Base-by-base conservation (phyloP, 225 moss, liverwort and hornwort species). In the Sphagnum contortum region DNA sequence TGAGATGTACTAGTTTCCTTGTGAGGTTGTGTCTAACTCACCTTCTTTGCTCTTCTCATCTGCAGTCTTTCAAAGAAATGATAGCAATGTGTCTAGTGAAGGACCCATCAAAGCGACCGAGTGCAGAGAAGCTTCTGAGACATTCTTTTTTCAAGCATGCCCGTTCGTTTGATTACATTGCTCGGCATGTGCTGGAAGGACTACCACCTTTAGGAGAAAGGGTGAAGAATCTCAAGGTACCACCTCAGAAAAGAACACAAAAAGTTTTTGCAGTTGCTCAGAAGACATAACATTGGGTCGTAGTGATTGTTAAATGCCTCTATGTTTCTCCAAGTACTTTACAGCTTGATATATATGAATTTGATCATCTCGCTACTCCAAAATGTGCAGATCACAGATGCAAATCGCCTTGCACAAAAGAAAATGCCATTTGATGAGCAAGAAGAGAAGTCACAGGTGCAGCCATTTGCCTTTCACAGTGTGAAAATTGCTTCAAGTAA, bases 31-130 rank as follows among this genome's bases (percentile, higher is more conserved):
- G 52, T 52, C 52, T 52, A 5, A 52, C 52, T 52, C 47, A n/a
- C 49, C 47, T 47, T 8, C 44, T 44, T 6, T 11, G n/a, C 59
- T 44, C 48, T 65, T 46, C 70, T 59, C 57, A 66, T 55, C 63
- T 78, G 71, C 83, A 87, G 81, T 85, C 90, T 60, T 98, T 93
- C 80, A 98, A 91, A 66, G 96, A 98, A 72, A 98, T 98, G 96
- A 98, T 93, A 71, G 93, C 96, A 56, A 98, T 98, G 96, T 98
- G 96, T 73, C 69, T 98, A 68, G 96, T 98, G 48, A 98, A 98
- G 69, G 96, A 98, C 74, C 96, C 93, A 12, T 77, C 85, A 13
- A 98, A 87, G 75, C 73, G 96, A 48, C 96, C 96, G 4, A 70
- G 80, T 57, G 96, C 96, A 52, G 96, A 98, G 58, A 98, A 98